phyloP scores from a whole-genome alignment of 257 asterid species.

The Haberlea rhodopensis region DNA sequence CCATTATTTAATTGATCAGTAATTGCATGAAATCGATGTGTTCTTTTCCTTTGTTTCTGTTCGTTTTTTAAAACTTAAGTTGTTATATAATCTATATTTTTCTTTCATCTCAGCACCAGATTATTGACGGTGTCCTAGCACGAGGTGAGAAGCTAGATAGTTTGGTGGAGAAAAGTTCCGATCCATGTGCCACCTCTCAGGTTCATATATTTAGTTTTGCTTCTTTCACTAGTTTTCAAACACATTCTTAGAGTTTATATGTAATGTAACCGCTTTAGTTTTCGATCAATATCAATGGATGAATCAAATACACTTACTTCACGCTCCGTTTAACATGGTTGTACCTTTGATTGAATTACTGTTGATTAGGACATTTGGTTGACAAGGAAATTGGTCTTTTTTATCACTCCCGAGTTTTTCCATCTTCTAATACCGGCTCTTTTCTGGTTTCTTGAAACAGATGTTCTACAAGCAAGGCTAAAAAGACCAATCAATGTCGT shows the following conservation, averaged over 20 bases:
- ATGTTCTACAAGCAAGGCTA: constrained; percentile 61
- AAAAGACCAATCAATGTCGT: constrained; percentile 53
- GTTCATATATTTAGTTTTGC: constrained; percentile 32
- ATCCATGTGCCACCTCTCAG: constrained; percentile 95
- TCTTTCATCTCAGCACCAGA: constrained; percentile 68
- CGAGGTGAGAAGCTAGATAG: constrained; percentile 94
- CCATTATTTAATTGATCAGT: neutral
- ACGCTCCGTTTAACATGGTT: neutral
- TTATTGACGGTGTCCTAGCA: constrained; percentile 88
- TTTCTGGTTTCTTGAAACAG: constrained; percentile 27
- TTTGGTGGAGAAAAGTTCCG: constrained; percentile 95
- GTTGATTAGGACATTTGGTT: too few relatives aligned
- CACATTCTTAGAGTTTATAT: neutral
- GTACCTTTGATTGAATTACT: too few relatives aligned
- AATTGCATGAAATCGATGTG: neutral
- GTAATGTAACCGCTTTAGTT: neutral
- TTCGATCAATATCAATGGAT: neutral
- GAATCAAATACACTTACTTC: too few relatives aligned
- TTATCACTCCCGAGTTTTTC: too few relatives aligned
- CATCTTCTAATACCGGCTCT: neutral
- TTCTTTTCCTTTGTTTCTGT: neutral
- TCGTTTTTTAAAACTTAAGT: constrained; percentile 1
- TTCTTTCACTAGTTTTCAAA: neutral
- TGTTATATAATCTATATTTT: constrained; percentile 18
- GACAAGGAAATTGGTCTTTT: too few relatives aligned